Evolutionary conservation across 2,329 filamentous ascomycete species (phyloP).

Genomic region (Orbilia ellipsospora): DNA sequence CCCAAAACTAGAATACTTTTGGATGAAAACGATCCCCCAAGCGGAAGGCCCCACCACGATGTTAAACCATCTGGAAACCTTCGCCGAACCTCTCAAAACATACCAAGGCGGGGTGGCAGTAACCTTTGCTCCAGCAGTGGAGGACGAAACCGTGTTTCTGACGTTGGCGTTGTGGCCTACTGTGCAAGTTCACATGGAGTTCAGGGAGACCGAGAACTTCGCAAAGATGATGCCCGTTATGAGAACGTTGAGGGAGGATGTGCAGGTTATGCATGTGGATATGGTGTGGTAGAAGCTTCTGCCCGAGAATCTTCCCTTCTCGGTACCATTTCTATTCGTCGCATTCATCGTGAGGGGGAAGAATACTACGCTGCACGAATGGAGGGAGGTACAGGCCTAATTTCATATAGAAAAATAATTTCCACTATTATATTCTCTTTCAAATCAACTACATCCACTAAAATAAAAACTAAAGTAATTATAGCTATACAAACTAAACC

Average conservation of each 20-base stretch:
- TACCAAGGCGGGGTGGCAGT: not conserved
- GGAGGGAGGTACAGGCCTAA: too few relatives aligned
- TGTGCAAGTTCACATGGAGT: conserved; percentile 2
- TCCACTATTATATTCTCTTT: too few relatives aligned
- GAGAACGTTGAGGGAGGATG: not conserved
- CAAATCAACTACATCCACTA: too few relatives aligned
- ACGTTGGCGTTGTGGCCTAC: conserved; percentile 18
- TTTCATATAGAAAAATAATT: too few relatives aligned
- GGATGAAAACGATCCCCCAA: not conserved
- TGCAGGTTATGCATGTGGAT: conserved; percentile 21
- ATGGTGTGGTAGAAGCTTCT: not conserved
- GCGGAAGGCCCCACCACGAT: not conserved
- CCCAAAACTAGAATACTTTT: conserved; percentile 37
- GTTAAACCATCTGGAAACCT: not conserved
- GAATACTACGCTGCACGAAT: too few relatives aligned
- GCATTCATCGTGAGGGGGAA: too few relatives aligned
- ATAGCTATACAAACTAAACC: not conserved
- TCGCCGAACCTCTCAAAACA: not conserved
- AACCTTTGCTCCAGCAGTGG: conserved; percentile 3
- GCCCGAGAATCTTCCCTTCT: too few relatives aligned
- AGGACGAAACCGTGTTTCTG: conserved; percentile 5
- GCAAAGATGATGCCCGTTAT: not conserved
- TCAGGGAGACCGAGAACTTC: conserved; percentile 8
- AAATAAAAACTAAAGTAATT: not conserved
- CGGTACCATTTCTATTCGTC: too few relatives aligned